Evolutionary conservation across 495 filamentous ascomycete species (phyloP).

Genomic region (Hypoxylon perforatum): DNA sequence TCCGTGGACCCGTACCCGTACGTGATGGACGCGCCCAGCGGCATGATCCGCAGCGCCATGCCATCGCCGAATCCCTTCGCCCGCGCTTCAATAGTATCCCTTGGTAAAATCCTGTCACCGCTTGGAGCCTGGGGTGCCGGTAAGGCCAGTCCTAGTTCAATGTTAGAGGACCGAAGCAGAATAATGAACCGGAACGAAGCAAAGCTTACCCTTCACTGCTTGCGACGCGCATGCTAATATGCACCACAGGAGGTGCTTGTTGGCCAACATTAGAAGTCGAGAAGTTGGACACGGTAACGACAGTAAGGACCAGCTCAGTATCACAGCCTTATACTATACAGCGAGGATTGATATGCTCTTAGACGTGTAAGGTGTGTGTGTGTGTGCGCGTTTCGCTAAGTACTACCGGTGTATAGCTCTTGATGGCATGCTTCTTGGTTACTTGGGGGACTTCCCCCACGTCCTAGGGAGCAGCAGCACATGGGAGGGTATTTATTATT

Average conservation of each 20-base stretch:
- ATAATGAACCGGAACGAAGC: neutral
- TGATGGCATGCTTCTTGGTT: neutral
- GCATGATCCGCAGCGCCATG: slow-evolving; percentile 53
- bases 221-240: slow-evolving; percentile 31
- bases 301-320: neutral
- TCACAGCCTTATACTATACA: neutral
- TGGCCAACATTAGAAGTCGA: slow-evolving; percentile 13
- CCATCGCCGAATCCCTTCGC: slow-evolving; percentile 23
- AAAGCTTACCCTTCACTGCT: slow-evolving; percentile 19
- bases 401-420: neutral
- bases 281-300: neutral
- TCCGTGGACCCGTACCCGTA: slow-evolving; percentile 52
- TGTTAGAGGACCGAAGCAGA: slow-evolving; percentile 2
- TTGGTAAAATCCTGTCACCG: neutral
- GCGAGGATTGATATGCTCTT: no score
- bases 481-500: slow-evolving; percentile 33
- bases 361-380: no score
- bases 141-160: slow-evolving; percentile 16
- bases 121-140: neutral
- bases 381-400: no score
- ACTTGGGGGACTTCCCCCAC: neutral
- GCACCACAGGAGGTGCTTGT: slow-evolving; percentile 24
- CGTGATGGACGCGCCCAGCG: slow-evolving; percentile 64
- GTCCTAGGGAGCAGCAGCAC: slow-evolving; percentile 1
- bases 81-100: neutral